Base-by-base conservation (phyloP, 2,329 filamentous ascomycete genomes). In the Alternaria hordeiaustralica region DNA sequence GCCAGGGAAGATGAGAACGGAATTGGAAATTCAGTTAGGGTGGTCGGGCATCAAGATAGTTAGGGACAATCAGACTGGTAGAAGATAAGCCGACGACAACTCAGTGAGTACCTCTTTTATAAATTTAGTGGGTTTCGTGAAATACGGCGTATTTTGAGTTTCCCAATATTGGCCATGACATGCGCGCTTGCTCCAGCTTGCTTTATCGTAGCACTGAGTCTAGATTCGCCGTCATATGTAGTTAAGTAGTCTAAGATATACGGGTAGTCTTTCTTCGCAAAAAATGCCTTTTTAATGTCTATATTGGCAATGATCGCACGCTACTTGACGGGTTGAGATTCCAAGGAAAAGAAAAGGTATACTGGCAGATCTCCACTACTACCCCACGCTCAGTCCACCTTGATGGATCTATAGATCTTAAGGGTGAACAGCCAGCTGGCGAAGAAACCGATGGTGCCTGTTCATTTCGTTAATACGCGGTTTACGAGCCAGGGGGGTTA, bases 391-490 rank as follows among this genome's bases (percentile, higher is more conserved):
- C 49, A 99, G 79, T 99, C 96, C 69, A 99, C 94, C 85, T 99
- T 99, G 84, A 99, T 97, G n/a, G 94, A 97, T 23, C 89, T 85
- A 80, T 99, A 99, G 65, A 99, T 99, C 80, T 92, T 95, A 71
- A 92, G 89, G 57, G 97, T 91, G 78, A 99, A 99, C 78, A 91
- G 87, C 93, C 94, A 98, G 79, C 93, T 96, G 9, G 96, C 89
- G 73, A 97, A 93, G 84, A 96, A 97, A 59, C 96, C 96, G 78
- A 99, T 98, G 1, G 95, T 92, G 30, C 95, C 96, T 97, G 36
- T 8, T 7, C 2, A 9, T 36, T 3, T 5, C 15, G 61, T 75
- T 66, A 75, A 68, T 7, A 49, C 9, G 20, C 6, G 20, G 15
- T 12, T 44, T 5, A 12, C 23, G 10, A 46, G 46, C 3, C 2